Base-by-base conservation (phyloP, 768 basidiomycete species). In the Kwoniella bestiolae region DNA sequence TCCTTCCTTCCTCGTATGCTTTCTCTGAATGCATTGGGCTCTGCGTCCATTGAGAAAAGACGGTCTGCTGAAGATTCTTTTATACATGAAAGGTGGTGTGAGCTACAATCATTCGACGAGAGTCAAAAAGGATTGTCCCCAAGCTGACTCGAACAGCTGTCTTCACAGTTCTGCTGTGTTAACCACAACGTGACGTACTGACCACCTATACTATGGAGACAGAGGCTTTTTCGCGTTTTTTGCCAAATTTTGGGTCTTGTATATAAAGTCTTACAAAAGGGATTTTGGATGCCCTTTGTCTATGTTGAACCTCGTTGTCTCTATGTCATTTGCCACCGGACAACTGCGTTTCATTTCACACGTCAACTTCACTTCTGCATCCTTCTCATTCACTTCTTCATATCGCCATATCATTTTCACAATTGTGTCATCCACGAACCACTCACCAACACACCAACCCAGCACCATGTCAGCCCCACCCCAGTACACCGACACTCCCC, bases 391-490 rank as follows among this genome's bases (percentile, higher is more conserved):
- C 55, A 52, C 51, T 26, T 28, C 31, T 23, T 16, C 31, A n/a
- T n/a, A 29, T 59, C 18, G 12, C 25, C 47, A 60, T 31, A 6
- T 51, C 2, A 28, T 60, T 34, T 8, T 21, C 28, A 14, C 4
- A 23, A 23, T n/a, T 57, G 21, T 26, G 16, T 25, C n/a, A 35
- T 14, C 47, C 53, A 21, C 31, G 9, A 4, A 49, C 9, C 46
- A 5, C 34, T 50, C 45, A 16, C 28, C 12, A 4, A 35, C 44
- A 32, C 29, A 18, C 2, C 49, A 56, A 25, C 3, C 2, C 25
- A 65, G 18, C 21, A 11, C 0, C 50, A 77, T 75, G 71, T 55
- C 73, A 11, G 62, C 74, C 2, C 80, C 78, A 47, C 78, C 79
- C 7, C 50, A 68, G 26, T 79, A 81, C 63, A 67, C 71, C 12